Evolutionary conservation across 2,329 filamentous ascomycete species (phyloP).

Genomic region (Venturia nashicola): DNA sequence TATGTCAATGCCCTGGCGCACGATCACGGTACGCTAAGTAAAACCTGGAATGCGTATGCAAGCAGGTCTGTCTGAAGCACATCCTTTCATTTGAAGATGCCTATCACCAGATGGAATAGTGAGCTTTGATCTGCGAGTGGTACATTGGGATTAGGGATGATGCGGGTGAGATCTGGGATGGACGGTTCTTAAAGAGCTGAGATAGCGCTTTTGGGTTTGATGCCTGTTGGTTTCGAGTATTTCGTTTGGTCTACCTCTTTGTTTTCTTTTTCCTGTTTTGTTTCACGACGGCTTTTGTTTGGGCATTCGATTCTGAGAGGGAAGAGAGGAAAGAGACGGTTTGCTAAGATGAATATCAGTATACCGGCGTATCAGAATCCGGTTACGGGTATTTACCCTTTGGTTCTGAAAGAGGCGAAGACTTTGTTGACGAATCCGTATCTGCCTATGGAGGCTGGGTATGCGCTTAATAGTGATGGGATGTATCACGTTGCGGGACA

Average conservation of each 20-base stretch:
- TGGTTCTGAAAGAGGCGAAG: conserved; percentile 5
- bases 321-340: background rate
- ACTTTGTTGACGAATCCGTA: conserved; percentile 8
- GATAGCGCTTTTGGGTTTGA: background rate
- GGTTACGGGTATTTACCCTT: background rate
- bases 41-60: background rate
- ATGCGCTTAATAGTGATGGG: conserved; percentile 10
- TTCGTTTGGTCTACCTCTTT: background rate
- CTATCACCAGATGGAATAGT: background rate
- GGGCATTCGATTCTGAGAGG: too few species aligned
- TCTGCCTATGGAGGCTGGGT: conserved; percentile 11
- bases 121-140: background rate
- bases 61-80: background rate
- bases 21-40: background rate
- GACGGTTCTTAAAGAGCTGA: background rate
- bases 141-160: background rate
- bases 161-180: background rate
- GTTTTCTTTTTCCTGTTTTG: background rate
- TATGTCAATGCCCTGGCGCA: background rate
- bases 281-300: too few species aligned
- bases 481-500: conserved; percentile 13
- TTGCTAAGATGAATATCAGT: background rate
- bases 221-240: background rate
- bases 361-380: background rate
- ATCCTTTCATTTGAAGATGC: background rate